These are phyloP conservation scores for Aspergillus phoenicis DNA, from an alignment of 2,329 filamentous ascomycete genomes.

Conservation along the genomic window DNA sequence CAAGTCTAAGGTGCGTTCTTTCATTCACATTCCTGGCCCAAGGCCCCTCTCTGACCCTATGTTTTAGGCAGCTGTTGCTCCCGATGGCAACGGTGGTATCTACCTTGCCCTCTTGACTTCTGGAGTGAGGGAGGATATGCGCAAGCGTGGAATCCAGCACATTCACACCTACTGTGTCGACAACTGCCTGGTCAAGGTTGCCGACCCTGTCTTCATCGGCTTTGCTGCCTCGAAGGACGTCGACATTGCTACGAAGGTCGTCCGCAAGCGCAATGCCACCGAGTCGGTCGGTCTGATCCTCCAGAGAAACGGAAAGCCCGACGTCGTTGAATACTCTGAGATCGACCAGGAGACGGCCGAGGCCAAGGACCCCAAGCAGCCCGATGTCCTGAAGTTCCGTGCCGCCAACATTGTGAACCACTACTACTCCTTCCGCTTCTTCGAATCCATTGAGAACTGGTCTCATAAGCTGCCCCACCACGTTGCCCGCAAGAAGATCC, in stretches of 20 bases:
- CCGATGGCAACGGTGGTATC: constrained; percentile 95
- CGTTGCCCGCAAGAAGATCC: constrained; percentile 98
- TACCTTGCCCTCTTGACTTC: constrained; percentile 86
- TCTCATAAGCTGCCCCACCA: constrained; percentile 87
- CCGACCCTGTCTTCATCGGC: constrained; percentile 92
- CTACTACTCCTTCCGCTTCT: constrained; percentile 95
- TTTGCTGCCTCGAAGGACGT: constrained; percentile 86
- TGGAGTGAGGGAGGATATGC: constrained; percentile 84
- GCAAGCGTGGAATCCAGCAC: constrained; percentile 85
- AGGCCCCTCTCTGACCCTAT: not conserved
- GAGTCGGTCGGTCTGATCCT: constrained; percentile 95
- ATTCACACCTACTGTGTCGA: constrained; percentile 98
- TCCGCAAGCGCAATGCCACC: constrained; percentile 94
- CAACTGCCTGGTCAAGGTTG: constrained; percentile 99
- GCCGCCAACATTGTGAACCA: constrained; percentile 99
- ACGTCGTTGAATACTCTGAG: constrained; percentile 98
- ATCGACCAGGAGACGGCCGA: constrained; percentile 88
- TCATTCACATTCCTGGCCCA: not conserved
- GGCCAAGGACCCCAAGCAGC: constrained; percentile 79
- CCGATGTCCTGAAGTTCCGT: constrained; percentile 86
- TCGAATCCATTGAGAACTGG: constrained; percentile 88
- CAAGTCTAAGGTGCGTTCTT: constrained; percentile 69
- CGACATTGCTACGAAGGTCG: constrained; percentile 98
- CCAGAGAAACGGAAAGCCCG: constrained; percentile 91
- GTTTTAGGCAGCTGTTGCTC: constrained; percentile 76